Base-by-base conservation (phyloP, 163 green algal genomes). In the Chloromonas sp. region DNA sequence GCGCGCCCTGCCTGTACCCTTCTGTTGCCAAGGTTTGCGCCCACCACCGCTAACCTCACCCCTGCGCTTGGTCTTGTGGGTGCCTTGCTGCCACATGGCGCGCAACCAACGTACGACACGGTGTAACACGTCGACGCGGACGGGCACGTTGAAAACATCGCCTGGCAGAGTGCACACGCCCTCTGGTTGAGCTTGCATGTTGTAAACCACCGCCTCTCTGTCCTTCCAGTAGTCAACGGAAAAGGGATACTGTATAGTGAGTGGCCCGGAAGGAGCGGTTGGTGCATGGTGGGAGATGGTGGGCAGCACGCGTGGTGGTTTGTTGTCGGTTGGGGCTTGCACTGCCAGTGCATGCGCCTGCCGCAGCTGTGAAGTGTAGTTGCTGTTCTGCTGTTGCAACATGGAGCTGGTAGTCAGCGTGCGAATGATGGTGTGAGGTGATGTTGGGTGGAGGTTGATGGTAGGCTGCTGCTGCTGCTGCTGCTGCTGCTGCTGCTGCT, bases 41-140 rank as follows among this genome's bases (percentile, higher is more conserved):
- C 95, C 94, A 3, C 95, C 95, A 60, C 95, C 93, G 36, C 92
- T 85, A 58, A 98, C 95, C 85, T 98, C 93, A 2, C 78, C 78
- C 3, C 94, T 89, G 3, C 86, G 90, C 84, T 98, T 98, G 14
- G 90, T 93, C 77, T 94, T 96, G 90, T 98, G 95, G 14, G 95
- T 98, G 61, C 96, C 96, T 88, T 98, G 95, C 83, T 96, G 93
- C 85, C 89, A 90, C 87, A 95, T 97, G 61, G 96, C 95, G 3
- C 94, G 92, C 91, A 98, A 94, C 95, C 95, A 99, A 60, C 93
- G 89, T 62, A 98, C 95, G 0, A 97, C 93, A n/a, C 94, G 85
- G 80, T 98, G 95, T 82, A 99, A 89, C 77, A 99, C 96, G 92
- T 99, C 96, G 0, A 88, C 77, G 0, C 96, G 90, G 5, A 92